Evolutionary conservation across 106 monocot genomes (phyloP).

Genomic region (Apostasia shenzhenica): DNA sequence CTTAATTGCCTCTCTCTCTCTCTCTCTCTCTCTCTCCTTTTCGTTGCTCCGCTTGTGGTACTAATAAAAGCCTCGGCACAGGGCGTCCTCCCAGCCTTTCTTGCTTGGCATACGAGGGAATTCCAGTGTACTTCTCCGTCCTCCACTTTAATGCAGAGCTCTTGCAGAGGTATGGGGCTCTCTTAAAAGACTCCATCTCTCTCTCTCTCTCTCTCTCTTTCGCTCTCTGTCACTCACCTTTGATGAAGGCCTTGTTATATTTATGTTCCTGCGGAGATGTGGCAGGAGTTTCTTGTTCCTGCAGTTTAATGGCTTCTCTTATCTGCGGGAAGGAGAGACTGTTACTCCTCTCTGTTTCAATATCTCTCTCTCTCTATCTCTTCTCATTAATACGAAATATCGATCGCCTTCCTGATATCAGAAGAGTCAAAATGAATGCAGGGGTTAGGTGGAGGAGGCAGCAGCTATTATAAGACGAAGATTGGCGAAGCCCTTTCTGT

Average conservation of each 20-base stretch:
- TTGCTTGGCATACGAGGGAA: slow-evolving; percentile 53
- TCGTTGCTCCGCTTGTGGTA: slow-evolving; percentile 7
- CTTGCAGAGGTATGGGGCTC: slow-evolving; percentile 23
- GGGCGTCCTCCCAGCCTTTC: slow-evolving; percentile 26
- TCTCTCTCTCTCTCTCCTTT: not conserved
- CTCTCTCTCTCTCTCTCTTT: not conserved
- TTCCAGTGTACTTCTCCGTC: slow-evolving; percentile 55
- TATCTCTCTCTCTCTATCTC: not conserved
- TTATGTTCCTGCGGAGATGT: slow-evolving; percentile 11
- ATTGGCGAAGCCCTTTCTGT: slow-evolving; percentile 7
- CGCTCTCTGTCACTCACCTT: not conserved
- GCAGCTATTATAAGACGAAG: slow-evolving; percentile 27
- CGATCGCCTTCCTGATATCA: slow-evolving; percentile 1
- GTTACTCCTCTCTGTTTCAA: slow-evolving; percentile 15
- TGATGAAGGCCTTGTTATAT: not conserved
- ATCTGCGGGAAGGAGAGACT: slow-evolving; percentile 12
- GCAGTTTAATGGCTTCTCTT: slow-evolving; percentile 16
- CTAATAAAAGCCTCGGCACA: slow-evolving; percentile 49
- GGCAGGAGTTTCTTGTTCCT: slow-evolving; percentile 29
- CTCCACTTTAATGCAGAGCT: slow-evolving; percentile 28
- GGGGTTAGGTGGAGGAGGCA: slow-evolving; percentile 37
- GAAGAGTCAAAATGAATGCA: slow-evolving; percentile 27
- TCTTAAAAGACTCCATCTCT: not conserved
- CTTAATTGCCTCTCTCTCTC: not conserved
- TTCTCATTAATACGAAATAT: not conserved